phyloP scores from a whole-genome alignment of 495 filamentous ascomycete species.

The Lepidopterella palustris region DNA sequence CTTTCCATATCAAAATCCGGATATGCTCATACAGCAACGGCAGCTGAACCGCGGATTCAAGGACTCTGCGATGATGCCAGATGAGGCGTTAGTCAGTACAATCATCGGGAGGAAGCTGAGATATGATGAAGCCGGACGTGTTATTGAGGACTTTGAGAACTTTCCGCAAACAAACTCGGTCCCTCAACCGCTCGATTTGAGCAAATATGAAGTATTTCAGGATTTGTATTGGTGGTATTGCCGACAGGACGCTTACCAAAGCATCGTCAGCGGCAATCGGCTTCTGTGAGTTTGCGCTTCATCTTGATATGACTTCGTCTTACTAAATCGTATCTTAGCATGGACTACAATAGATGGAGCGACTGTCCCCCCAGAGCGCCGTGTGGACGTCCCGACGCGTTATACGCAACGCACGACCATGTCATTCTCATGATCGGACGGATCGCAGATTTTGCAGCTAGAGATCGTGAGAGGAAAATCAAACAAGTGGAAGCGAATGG shows the following conservation, averaged over 20 bases:
- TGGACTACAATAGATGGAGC: conserved; percentile 72
- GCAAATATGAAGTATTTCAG: conserved; percentile 64
- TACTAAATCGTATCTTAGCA: conserved; percentile 42
- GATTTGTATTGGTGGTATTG: conserved; percentile 97
- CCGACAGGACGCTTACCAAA: conserved; percentile 89
- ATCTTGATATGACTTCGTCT: neutral
- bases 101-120: conserved; percentile 33
- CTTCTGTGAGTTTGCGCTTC: conserved; percentile 60
- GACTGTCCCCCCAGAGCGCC: conserved; percentile 79
- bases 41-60: conserved; percentile 13
- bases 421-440: conserved; percentile 75
- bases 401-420: conserved; percentile 84
- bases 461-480: conserved; percentile 73
- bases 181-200: conserved; percentile 28
- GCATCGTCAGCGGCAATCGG: conserved; percentile 76
- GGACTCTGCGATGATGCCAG: conserved; percentile 18
- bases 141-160: conserved; percentile 12
- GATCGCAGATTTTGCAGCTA: conserved; percentile 70
- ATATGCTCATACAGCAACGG: conserved; percentile 24
- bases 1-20: conserved; percentile 27
- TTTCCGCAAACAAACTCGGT: neutral
- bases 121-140: conserved; percentile 32
- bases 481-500: conserved; percentile 49
- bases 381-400: conserved; percentile 68
- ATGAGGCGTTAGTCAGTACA: conserved; percentile 33